These are phyloP conservation scores for Sporobolomyces phaffii DNA, from an alignment of 768 basidiomycete species.

Conservation along the genomic window DNA sequence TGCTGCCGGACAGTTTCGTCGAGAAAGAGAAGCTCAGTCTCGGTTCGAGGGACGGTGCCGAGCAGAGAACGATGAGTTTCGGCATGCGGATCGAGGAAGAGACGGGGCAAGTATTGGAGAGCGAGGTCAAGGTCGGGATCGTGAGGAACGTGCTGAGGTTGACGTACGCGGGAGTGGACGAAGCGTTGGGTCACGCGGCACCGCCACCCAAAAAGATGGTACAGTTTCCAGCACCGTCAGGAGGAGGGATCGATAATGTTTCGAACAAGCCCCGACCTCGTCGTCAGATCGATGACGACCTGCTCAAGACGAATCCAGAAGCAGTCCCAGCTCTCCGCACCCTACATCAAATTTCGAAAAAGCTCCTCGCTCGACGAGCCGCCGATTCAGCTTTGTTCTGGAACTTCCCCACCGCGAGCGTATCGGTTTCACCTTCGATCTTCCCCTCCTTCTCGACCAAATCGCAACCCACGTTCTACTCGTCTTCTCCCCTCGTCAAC, in stretches of 20 bases:
- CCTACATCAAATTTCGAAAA: conserved; percentile 4
- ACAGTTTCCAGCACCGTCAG: conserved; percentile 8
- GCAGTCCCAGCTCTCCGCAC: neutral
- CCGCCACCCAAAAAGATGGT: neutral
- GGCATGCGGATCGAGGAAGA: conserved; percentile 61
- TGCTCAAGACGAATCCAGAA: conserved; percentile 1
- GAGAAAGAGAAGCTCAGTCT: conserved; percentile 48
- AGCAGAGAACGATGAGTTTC: conserved; percentile 68
- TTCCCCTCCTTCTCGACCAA: neutral
- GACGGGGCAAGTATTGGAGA: conserved; percentile 63
- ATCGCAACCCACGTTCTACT: neutral
- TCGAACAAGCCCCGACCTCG: neutral
- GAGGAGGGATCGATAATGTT: conserved; percentile 15
- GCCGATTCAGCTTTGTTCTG: conserved; percentile 25
- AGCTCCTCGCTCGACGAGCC: conserved; percentile 12
- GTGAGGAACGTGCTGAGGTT: conserved; percentile 62
- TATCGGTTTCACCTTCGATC: conserved; percentile 18
- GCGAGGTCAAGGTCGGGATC: conserved; percentile 63
- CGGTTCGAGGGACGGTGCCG: conserved; percentile 42
- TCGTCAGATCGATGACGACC: conserved; percentile 12
- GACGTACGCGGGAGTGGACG: conserved; percentile 66
- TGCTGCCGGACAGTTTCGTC: conserved; percentile 58
- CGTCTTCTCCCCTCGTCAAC: conserved; percentile 6
- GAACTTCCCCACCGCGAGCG: conserved; percentile 17
- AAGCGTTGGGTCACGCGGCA: conserved; percentile 22